A percentile compares a stretch with the other conserved stretches of the same genome.
Evolutionary conservation across 306 rosid species (phyloP).

Genomic region (Ochetophila trinervis): DNA sequence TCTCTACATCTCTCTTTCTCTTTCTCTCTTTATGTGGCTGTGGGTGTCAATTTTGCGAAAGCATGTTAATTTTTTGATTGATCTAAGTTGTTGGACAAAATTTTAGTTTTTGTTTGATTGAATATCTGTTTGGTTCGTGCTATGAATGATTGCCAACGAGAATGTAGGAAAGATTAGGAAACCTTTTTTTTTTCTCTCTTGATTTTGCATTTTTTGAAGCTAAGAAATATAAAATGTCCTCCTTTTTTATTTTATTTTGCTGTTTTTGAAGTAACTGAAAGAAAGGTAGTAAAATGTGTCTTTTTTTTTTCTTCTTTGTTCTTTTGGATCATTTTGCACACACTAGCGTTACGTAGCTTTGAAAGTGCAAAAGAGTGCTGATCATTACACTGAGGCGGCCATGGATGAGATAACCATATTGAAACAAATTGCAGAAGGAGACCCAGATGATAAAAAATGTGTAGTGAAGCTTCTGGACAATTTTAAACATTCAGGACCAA

Average conservation of each 20-base stretch:
- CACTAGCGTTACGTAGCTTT: slow-evolving; percentile 82
- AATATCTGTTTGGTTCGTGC: background rate
- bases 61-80: background rate
- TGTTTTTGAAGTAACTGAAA: background rate
- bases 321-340: slow-evolving; percentile 21
- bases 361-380: slow-evolving; percentile 98
- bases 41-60: background rate
- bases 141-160: slow-evolving; percentile 5
- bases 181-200: background rate
- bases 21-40: slow-evolving; percentile 16
- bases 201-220: background rate
- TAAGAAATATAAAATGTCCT: background rate
- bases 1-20: slow-evolving; percentile 6
- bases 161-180: background rate
- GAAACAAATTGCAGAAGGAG: slow-evolving; percentile 92
- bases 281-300: slow-evolving; percentile 9
- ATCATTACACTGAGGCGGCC: slow-evolving; percentile 96
- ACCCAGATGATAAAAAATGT: slow-evolving; percentile 70
- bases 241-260: background rate
- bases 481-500: slow-evolving; percentile 94
- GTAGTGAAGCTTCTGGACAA: slow-evolving; percentile 97
- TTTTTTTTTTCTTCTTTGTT: background rate
- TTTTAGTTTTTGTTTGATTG: background rate
- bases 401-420: slow-evolving; percentile 91
- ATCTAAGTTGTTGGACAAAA: background rate